Evolutionary conservation across 495 filamentous ascomycete genomes (phyloP), one percentile per base, ranked within the genome.

Genomic region (Neurospora sp.): DNA sequence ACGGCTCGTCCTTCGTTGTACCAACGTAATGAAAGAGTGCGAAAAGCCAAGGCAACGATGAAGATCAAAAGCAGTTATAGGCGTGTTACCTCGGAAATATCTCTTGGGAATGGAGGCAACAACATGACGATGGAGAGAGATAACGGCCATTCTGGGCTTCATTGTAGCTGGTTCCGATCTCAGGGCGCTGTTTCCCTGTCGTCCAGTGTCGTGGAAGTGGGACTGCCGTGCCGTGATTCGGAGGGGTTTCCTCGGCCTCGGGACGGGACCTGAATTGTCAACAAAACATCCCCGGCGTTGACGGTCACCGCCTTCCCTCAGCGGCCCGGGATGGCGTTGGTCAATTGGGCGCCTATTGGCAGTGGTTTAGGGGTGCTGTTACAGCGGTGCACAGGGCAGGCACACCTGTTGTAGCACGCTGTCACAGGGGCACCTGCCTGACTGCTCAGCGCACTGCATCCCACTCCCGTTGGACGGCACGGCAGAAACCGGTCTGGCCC

Each of bases 401-500:
- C 9, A 54, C 46, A 23, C 10, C 20, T 54, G 46, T 54, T 27
- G 46, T 23, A 23, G 44, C n/a, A 49, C 44, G n/a, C n/a, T 46
- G 3, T 7, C n/a, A 23, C 46, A 49, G 27, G 27, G 27, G 27
- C 27, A 31, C 27, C 2, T 31, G 27, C 27, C 27, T 31, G 27
- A 31, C 27, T 31, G 27, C 27, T 31, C 27, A 31, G 27, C 27
- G 27, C 27, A 35, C 35, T 35, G 35, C 35, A 0, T 35, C 4
- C 4, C 4, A 35, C 39, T 71, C 72, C 40, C 73, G 72, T 40
- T 40, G 10, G 41, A 35, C 74, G 54, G 54, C 27, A 35, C 54
- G 73, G 72, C 71, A 74, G 71, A 74, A 72, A 70, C 74, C 74
- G 76, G 71, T 70, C 72, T 66, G 69, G 35, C 44, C 60, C 72